Evolutionary conservation across 2,329 filamentous ascomycete species (phyloP).

Genomic region (Fusarium irregulare): DNA sequence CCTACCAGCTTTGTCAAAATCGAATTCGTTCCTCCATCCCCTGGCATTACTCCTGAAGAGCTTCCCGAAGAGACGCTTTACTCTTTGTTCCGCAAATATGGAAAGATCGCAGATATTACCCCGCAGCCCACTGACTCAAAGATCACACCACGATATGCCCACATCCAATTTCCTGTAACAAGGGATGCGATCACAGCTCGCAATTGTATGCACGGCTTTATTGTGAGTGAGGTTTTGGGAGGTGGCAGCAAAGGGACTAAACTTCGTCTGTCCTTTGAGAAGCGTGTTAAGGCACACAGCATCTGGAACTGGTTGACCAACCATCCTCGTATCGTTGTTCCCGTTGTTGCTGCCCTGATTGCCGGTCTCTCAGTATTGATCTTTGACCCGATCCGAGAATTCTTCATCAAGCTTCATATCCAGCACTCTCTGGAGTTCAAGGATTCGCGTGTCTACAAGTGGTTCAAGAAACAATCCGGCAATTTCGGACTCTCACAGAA

Average conservation of each 20-base stretch:
- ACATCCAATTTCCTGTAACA: constrained; percentile 78
- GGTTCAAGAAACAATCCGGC: constrained; percentile 75
- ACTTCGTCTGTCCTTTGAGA: constrained; percentile 85
- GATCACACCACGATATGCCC: constrained; percentile 80
- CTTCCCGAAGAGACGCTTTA: constrained; percentile 89
- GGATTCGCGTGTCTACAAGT: constrained; percentile 79
- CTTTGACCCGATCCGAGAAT: constrained; percentile 94
- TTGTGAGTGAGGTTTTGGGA: constrained; percentile 74
- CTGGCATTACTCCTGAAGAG: constrained; percentile 79
- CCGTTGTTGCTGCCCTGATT: constrained; percentile 81
- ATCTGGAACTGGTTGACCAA: constrained; percentile 88
- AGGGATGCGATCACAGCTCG: constrained; percentile 87
- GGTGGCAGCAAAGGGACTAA: constrained; percentile 81
- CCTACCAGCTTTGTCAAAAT: constrained; percentile 81
- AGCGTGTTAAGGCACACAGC: constrained; percentile 79
- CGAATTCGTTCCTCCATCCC: constrained; percentile 81
- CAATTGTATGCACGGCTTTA: constrained; percentile 90
- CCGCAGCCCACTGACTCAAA: constrained; percentile 89
- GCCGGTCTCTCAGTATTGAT: constrained; percentile 86
- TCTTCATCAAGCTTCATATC: constrained; percentile 90
- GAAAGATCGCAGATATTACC: constrained; percentile 87
- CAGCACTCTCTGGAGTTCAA: constrained; percentile 79
- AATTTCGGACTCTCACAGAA: constrained; percentile 71
- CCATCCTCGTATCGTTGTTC: constrained; percentile 90
- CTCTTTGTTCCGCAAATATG: constrained; percentile 87